These are phyloP conservation scores for Scheffersomyces illinoinensis DNA, from an alignment of 1,139 yeast species.

Conservation along the genomic window DNA sequence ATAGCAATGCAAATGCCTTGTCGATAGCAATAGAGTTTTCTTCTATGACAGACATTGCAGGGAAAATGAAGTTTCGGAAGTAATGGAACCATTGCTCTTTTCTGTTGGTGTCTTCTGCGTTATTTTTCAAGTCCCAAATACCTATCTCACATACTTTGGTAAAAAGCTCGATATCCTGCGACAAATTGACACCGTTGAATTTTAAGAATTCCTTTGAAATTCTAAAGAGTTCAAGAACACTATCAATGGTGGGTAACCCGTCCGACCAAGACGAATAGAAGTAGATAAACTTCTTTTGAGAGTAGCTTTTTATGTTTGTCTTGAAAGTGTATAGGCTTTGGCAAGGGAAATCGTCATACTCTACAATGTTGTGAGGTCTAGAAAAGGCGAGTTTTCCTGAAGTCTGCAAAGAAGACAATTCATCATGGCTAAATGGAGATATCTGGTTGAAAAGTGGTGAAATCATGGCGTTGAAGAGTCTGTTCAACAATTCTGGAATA, in stretches of 20 bases:
- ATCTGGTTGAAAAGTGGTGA: slow-evolving; percentile 46
- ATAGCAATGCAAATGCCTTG: slow-evolving; percentile 58
- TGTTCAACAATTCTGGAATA: slow-evolving; percentile 47
- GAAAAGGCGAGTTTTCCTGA: slow-evolving; percentile 27
- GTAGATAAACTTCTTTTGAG: slow-evolving; percentile 38
- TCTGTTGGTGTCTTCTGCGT: slow-evolving; percentile 13
- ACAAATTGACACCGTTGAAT: slow-evolving; percentile 60
- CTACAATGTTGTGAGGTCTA: slow-evolving; percentile 33
- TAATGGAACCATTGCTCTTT: slow-evolving; percentile 59
- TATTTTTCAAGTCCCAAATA: slow-evolving; percentile 30
- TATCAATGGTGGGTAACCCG: slow-evolving; percentile 36
- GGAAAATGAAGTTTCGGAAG: slow-evolving; percentile 67
- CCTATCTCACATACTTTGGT: slow-evolving; percentile 66
- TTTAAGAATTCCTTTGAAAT: slow-evolving; percentile 51
- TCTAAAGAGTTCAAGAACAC: slow-evolving; percentile 46
- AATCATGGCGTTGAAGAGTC: slow-evolving; percentile 53
- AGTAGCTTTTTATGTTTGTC: slow-evolving; percentile 27
- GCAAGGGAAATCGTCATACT: slow-evolving; percentile 24
- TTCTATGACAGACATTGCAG: slow-evolving; percentile 60
- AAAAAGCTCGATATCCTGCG: slow-evolving; percentile 49
- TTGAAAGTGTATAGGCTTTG: slow-evolving; percentile 29
- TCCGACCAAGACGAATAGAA: slow-evolving; percentile 56
- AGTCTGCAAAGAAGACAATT: slow-evolving; percentile 21
- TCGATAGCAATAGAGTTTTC: slow-evolving; percentile 65
- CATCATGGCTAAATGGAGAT: slow-evolving; percentile 17